Percentiles rank a stretch among this genome's conserved stretches.
Conservation (phyloP, 73 alveolate species). For the Paramecium pentaurelia region DNA sequence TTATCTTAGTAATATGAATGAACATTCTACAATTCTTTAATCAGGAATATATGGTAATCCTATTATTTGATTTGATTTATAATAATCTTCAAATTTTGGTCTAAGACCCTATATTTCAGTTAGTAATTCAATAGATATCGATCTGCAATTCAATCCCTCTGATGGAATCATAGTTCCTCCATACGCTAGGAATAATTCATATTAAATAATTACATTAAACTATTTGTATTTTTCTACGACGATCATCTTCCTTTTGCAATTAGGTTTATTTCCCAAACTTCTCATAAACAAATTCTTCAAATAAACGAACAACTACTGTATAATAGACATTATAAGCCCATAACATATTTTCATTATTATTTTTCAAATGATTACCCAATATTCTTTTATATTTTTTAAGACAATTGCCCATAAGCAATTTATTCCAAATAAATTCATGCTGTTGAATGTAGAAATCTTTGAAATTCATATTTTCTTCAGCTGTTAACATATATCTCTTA, state of each 20-base stretch:
- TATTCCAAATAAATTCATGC: slow-evolving; percentile 36
- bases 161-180: slow-evolving; percentile 54
- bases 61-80: not conserved
- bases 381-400: not conserved
- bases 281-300: slow-evolving; percentile 29
- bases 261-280: not conserved
- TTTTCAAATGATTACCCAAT: not conserved
- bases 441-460: slow-evolving; percentile 17
- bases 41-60: slow-evolving; percentile 28
- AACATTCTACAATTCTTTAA: not conserved
- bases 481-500: slow-evolving; percentile 1
- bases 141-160: slow-evolving; percentile 34
- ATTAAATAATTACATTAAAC: not conserved
- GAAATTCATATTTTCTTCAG: slow-evolving; percentile 35
- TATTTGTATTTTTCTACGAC: not conserved
- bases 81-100: slow-evolving; percentile 3
- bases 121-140: not conserved
- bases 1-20: not conserved
- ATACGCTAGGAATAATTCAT: not conserved
- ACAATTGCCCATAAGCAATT: slow-evolving; percentile 11
- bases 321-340: slow-evolving; percentile 18
- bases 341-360: not conserved
- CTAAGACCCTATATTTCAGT: not conserved
- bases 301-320: not conserved
- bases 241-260: slow-evolving; percentile 21